phyloP scores from a whole-genome alignment of 164 flowering plant genomes.

The Aristolochia contorta region DNA sequence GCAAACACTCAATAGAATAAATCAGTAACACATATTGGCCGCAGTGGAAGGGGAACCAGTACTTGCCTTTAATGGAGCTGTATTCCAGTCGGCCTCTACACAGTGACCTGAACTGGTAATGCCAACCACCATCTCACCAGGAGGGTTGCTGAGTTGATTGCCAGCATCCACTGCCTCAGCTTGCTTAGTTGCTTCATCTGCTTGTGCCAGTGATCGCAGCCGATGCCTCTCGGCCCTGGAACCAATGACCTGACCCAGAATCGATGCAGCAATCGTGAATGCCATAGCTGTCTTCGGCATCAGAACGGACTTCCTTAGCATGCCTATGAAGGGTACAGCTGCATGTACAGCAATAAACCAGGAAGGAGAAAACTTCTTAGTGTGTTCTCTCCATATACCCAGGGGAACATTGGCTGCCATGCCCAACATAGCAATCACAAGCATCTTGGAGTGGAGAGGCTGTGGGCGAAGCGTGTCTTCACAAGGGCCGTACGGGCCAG shows the following conservation, averaged over 20 bases:
- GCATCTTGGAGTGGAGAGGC: constrained; percentile 69
- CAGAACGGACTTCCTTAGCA: constrained; percentile 79
- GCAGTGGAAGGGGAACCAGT: not conserved
- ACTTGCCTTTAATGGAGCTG: constrained; percentile 24
- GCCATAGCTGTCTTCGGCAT: constrained; percentile 99
- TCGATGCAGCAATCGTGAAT: constrained; percentile 85
- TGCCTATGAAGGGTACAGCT: constrained; percentile 84
- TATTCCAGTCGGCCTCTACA: constrained; percentile 30
- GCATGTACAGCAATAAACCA: constrained; percentile 94
- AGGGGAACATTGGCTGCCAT: constrained; percentile 95
- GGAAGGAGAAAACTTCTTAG: constrained; percentile 69
- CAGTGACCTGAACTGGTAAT: constrained; percentile 27
- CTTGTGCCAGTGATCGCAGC: constrained; percentile 35
- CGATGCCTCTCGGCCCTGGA: constrained; percentile 87
- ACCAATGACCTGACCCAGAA: constrained; percentile 90
- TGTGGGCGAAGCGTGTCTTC: constrained; percentile 85
- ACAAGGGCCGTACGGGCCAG: constrained; percentile 74
- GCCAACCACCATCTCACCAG: constrained; percentile 9
- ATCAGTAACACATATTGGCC: constrained; percentile 4
- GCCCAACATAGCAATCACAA: constrained; percentile 77
- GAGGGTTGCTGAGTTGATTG: constrained; percentile 9
- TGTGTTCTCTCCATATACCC: constrained; percentile 92
- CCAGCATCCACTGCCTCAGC: constrained; percentile 1
- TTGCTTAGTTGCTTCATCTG: not conserved
- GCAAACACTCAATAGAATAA: too few relatives aligned